Percentiles rank a stretch among this genome's conserved stretches.
phyloP scores from a whole-genome alignment of 2,329 filamentous ascomycete species.

The Talaromyces sp. region DNA sequence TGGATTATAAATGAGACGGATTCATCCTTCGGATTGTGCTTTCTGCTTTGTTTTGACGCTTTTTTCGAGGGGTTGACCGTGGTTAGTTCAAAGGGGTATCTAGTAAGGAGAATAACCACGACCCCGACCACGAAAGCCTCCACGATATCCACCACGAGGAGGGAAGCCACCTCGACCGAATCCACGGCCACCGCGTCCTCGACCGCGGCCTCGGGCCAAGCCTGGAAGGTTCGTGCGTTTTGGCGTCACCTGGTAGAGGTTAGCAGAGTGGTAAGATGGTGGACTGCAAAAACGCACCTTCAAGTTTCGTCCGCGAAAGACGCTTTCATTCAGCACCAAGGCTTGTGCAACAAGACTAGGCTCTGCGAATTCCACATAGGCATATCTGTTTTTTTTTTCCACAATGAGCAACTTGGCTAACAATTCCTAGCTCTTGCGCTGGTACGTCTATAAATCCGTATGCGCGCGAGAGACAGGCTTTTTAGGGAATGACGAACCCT shows the following conservation, averaged over 20 bases:
- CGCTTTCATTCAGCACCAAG: constrained; percentile 90
- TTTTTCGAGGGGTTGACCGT: neutral
- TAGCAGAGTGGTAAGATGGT: constrained; percentile 14
- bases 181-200: constrained; percentile 51
- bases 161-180: constrained; percentile 43
- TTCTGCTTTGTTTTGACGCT: neutral
- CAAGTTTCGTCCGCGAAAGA: constrained; percentile 90
- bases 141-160: constrained; percentile 57
- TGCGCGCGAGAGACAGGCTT: neutral
- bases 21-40: neutral
- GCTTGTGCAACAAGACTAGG: constrained; percentile 89
- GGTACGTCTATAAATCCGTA: neutral
- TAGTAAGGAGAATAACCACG: constrained; percentile 46
- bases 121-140: constrained; percentile 44
- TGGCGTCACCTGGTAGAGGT: constrained; percentile 61
- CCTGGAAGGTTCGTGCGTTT: constrained; percentile 97
- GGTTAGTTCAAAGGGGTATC: constrained; percentile 6
- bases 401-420: constrained; percentile 14
- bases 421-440: neutral
- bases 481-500: constrained; percentile 59
- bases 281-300: constrained; percentile 60
- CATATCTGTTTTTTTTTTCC: constrained; percentile 62
- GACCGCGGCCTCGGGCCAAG: constrained; percentile 70
- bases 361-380: constrained; percentile 97
- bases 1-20: neutral